phyloP scores from a whole-genome alignment of 140 eudicot genomes.

The Erigeron philadelphicus region DNA sequence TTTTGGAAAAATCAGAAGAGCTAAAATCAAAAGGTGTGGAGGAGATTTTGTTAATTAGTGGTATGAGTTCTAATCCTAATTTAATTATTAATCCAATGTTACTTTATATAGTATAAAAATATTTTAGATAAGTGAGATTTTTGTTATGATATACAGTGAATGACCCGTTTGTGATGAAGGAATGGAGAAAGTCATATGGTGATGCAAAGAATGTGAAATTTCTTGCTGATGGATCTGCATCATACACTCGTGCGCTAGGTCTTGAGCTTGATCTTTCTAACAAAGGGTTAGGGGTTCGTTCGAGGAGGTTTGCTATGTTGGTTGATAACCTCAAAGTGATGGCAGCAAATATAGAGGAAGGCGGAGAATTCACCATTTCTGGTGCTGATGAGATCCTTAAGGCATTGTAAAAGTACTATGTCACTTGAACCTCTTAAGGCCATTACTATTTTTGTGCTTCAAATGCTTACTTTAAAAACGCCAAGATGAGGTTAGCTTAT shows the following conservation, averaged over 20 bases:
- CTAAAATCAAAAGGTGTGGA: conserved; percentile 25
- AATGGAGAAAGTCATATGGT: conserved; percentile 60
- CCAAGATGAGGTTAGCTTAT: too few relatives aligned
- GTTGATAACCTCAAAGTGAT: conserved; percentile 61
- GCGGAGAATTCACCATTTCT: conserved; percentile 69
- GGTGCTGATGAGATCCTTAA: conserved; percentile 56
- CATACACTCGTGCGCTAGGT: conserved; percentile 57
- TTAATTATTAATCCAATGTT: not conserved
- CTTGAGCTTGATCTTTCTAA: conserved; percentile 62
- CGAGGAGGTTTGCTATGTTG: conserved; percentile 57
- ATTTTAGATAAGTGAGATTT: not conserved
- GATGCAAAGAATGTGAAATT: conserved; percentile 64
- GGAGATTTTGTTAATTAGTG: conserved; percentile 27
- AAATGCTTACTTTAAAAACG: not conserved
- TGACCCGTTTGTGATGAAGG: conserved; percentile 77
- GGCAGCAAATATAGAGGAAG: conserved; percentile 54
- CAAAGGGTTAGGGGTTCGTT: conserved; percentile 58
- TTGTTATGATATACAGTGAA: conserved; percentile 42
- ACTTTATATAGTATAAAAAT: not conserved
- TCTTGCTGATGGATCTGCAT: conserved; percentile 68
- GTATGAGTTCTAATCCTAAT: conserved; percentile 15
- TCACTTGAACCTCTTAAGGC: not conserved
- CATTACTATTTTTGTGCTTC: not conserved
- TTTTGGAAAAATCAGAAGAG: conserved; percentile 27
- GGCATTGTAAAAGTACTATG: conserved; percentile 30